These are phyloP conservation scores for Spironucleus salmonicida DNA, from an alignment of 208 protist genomes.

Conservation along the genomic window DNA sequence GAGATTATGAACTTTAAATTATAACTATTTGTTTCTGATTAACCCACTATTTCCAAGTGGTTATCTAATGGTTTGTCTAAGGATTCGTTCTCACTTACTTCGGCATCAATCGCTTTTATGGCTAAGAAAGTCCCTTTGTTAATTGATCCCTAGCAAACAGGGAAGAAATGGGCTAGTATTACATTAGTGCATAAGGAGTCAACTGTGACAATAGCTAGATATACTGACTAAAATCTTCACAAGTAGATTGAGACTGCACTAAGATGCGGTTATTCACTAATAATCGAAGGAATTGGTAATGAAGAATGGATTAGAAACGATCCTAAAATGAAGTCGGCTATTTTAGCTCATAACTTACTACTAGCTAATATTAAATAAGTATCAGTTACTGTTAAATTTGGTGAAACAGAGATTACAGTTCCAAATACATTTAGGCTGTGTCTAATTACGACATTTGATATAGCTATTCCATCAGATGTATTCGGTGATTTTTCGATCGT, in stretches of 20 bases:
- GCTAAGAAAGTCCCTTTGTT: slow-evolving; percentile 81
- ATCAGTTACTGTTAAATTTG: slow-evolving; percentile 80
- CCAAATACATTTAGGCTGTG: slow-evolving; percentile 88
- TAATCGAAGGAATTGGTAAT: slow-evolving; percentile 92
- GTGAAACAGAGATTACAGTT: slow-evolving; percentile 70
- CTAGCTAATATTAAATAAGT: slow-evolving; percentile 78
- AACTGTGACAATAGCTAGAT: slow-evolving; percentile 71
- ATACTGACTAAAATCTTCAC: slow-evolving; percentile 80
- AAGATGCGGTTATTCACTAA: slow-evolving; percentile 81
- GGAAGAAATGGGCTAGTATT: slow-evolving; percentile 89
- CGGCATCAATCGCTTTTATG: slow-evolving; percentile 78
- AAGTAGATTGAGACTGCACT: slow-evolving; percentile 84
- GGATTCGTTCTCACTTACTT: slow-evolving; percentile 90
- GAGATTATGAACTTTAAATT: slow-evolving; percentile 73
- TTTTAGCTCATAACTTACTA: slow-evolving; percentile 82
- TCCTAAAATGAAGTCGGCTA: slow-evolving; percentile 88
- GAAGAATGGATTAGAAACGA: slow-evolving; percentile 51
- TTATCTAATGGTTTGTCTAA: slow-evolving; percentile 81
- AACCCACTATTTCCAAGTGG: slow-evolving; percentile 77
- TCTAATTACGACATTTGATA: slow-evolving; percentile 92
- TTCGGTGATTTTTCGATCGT: slow-evolving; percentile 60
- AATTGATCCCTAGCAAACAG: slow-evolving; percentile 95
- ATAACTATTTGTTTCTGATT: slow-evolving; percentile 69
- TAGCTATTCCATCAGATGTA: slow-evolving; percentile 81
- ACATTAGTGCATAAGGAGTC: slow-evolving; percentile 69